Evolutionary conservation across 176 grass and related monocot species (phyloP), one percentile per base, ranked within the genome.

Genomic region (Echinochloa phyllopogon): DNA sequence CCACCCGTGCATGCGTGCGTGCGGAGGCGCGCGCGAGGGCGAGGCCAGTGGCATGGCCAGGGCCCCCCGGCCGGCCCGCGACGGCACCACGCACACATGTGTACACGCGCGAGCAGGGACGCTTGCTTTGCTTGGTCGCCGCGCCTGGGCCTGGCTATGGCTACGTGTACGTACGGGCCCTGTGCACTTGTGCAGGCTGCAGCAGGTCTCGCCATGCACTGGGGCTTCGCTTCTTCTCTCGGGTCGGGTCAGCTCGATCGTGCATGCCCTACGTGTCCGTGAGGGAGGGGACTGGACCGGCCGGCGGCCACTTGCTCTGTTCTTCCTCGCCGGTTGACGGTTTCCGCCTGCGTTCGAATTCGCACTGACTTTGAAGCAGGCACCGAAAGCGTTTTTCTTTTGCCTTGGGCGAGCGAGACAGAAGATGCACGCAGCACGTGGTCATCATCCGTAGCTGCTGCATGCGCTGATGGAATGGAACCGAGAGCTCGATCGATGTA

Each of bases 281-380:
- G 76, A 48, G 14, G n/a, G 42, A 62, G 23, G 39, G 65, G 40
- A 44, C 66, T 9, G 63, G 63, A 39, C 63, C 0, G 23, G 58
- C 58, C 10, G 2, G 52, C 13, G 40, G 56, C 40, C 75, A 62
- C 75, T 77, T 62, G 56, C 74, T 5, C 29, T 6, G 45, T 12
- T 18, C 50, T 4, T 33, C 29, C 6, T 21, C 18, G 47, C 7
- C 8, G 18, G 33, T 0, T 75, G 49, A 48, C 36, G 14, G 15
- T 52, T 13, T 6, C 4, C 3, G 20, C 51, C 50, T 43, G 37
- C 56, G 16, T 12, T 29, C 58, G 23, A 78, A 64, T 36, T 47
- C 27, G 76, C 76, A 78, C 76, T 78, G 76, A 78, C 58, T 78
- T 48, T 78, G 76, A 48, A 78, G 76, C 75, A 62, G 1, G 57